A percentile compares a stretch with the other conserved stretches of the same genome.
Evolutionary conservation across 495 filamentous ascomycete genomes (phyloP).

Genomic region (Neurospora cerealis): DNA sequence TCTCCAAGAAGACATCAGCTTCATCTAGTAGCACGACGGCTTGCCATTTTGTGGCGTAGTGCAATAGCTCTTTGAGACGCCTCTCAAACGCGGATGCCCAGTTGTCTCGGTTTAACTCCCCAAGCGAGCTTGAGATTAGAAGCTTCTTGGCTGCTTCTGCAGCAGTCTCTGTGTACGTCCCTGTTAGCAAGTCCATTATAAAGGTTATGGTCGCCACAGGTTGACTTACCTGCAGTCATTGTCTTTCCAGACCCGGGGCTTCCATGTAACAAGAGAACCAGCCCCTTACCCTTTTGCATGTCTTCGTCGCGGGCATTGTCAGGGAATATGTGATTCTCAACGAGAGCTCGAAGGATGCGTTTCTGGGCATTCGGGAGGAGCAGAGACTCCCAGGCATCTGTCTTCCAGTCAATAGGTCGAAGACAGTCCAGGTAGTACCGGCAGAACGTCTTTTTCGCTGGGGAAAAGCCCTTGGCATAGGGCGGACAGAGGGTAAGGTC

Average conservation of each 20-base stretch:
- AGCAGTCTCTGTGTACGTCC: neutral
- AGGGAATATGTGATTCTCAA: constrained; percentile 53
- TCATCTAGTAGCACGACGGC: constrained; percentile 58
- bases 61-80: constrained; percentile 68
- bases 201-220: neutral
- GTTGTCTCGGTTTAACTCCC: neutral
- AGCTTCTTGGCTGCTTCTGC: neutral
- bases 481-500: constrained; percentile 34
- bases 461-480: constrained; percentile 70
- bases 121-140: neutral
- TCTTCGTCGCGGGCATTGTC: constrained; percentile 55
- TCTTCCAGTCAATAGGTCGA: constrained; percentile 60
- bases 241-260: constrained; percentile 44
- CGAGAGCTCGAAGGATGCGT: constrained; percentile 69
- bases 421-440: constrained; percentile 58
- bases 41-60: constrained; percentile 76
- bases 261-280: constrained; percentile 38
- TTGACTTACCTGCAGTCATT: constrained; percentile 27
- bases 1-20: constrained; percentile 37
- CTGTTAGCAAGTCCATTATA: neutral
- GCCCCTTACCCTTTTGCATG: constrained; percentile 52
- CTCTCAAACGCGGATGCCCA: constrained; percentile 47
- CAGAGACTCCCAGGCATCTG: constrained; percentile 63
- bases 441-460: constrained; percentile 73
- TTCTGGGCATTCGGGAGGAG: constrained; percentile 72